Percentiles rank a stretch among this genome's conserved stretches.
phyloP scores from a whole-genome alignment of 139 green algal genomes.

The Chlamydomonas incerta region DNA sequence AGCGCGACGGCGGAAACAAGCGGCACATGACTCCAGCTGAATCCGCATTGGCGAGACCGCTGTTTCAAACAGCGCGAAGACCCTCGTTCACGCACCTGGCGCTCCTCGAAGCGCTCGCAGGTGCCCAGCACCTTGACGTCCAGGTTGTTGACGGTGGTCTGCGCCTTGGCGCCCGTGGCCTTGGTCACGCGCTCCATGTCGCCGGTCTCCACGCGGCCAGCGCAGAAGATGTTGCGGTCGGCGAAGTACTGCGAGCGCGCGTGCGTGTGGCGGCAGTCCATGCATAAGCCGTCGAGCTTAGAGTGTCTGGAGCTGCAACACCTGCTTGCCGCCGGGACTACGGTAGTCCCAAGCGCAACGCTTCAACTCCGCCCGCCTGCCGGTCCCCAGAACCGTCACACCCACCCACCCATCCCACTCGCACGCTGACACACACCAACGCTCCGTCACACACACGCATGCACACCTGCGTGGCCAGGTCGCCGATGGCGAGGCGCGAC shows the following conservation, averaged over 20 bases:
- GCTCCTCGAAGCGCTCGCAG: constrained; percentile 94
- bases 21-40: no score
- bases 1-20: no score
- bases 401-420: no score
- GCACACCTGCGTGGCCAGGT: constrained; percentile 91
- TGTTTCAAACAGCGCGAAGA: background rate
- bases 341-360: no score
- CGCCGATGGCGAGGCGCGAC: constrained; percentile 70
- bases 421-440: no score
- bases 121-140: constrained; percentile 83
- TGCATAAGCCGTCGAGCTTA: no score
- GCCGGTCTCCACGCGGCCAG: constrained; percentile 88
- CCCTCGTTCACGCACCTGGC: constrained; percentile 88
- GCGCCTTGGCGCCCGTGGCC: constrained; percentile 67
- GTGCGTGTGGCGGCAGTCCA: constrained; percentile 36
- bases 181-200: constrained; percentile 93
- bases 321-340: no score
- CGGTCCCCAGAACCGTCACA: no score
- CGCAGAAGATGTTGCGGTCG: constrained; percentile 97
- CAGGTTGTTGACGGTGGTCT: constrained; percentile 94
- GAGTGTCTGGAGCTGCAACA: no score
- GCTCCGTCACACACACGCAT: no score
- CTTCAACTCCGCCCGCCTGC: no score
- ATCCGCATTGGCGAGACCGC: no score
- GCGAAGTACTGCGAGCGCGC: constrained; percentile 94